Evolutionary conservation across 2,329 filamentous ascomycete species (phyloP).

Genomic region (Botrytis paeoniae): DNA sequence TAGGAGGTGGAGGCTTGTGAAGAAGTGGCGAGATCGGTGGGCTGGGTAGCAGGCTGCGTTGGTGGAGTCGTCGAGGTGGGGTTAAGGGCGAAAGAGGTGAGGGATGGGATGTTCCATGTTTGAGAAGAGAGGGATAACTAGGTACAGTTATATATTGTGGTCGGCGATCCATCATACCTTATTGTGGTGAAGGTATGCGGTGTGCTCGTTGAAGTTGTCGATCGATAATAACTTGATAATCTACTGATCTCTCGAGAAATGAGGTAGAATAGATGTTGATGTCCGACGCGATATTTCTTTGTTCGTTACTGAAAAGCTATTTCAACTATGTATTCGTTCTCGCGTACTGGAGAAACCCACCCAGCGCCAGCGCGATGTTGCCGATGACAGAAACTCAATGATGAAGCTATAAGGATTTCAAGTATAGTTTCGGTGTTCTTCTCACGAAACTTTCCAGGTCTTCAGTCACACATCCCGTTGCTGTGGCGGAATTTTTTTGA

Average conservation of each 20-base stretch:
- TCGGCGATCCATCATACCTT: constrained; percentile 15
- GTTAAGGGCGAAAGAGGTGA: constrained; percentile 17
- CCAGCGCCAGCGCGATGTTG: not conserved
- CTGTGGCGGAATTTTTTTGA: not conserved
- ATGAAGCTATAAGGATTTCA: not conserved
- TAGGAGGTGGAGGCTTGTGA: constrained; percentile 29
- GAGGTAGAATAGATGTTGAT: not conserved
- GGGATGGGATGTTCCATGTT: constrained; percentile 7
- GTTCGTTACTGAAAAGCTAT: not conserved
- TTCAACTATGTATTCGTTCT: not conserved
- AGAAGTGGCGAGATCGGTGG: constrained; percentile 12
- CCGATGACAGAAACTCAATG: not conserved
- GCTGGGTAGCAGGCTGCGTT: constrained; percentile 15
- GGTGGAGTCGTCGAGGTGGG: constrained; percentile 15
- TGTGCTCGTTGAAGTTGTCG: not conserved
- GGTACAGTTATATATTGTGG: constrained; percentile 6
- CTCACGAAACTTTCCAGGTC: not conserved
- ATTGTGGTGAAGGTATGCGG: too few species aligned
- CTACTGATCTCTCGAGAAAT: not conserved
- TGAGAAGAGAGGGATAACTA: not conserved
- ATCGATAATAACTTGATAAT: not conserved
- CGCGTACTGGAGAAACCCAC: not conserved
- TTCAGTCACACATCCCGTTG: not conserved
- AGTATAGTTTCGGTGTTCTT: not conserved
- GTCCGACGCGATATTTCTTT: not conserved